Percentiles rank a stretch among this genome's conserved stretches.
phyloP scores from a whole-genome alignment of 352 stramenopile species.

The Pythium volutum region DNA sequence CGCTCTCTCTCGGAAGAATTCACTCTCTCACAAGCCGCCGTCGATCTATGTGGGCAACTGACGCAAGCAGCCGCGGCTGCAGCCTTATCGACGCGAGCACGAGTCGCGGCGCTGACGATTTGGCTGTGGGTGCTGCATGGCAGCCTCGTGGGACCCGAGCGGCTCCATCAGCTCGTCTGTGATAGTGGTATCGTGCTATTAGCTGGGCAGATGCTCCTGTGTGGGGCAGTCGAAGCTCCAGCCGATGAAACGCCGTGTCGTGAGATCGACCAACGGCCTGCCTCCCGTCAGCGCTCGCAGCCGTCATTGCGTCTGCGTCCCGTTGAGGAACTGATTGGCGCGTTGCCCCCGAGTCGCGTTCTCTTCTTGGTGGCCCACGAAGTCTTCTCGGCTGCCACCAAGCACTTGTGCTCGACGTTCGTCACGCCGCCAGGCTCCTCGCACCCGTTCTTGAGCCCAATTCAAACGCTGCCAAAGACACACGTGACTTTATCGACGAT shows the following conservation, averaged over 20 bases:
- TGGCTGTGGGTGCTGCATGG: slow-evolving; percentile 12
- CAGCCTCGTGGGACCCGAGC: background rate
- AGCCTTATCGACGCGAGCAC: background rate
- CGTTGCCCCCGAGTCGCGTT: background rate
- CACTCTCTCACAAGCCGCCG: background rate
- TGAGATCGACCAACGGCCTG: background rate
- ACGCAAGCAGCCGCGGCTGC: background rate
- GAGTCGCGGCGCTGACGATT: background rate
- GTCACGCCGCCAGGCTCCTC: background rate
- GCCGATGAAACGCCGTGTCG: background rate
- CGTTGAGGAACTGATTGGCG: slow-evolving; percentile 1
- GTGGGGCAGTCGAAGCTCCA: background rate
- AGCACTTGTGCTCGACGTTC: background rate
- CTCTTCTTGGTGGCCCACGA: background rate
- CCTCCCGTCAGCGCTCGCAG: background rate
- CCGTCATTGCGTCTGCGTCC: background rate
- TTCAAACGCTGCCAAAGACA: background rate
- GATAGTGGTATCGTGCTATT: background rate
- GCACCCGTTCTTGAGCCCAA: background rate
- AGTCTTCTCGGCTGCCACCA: background rate
- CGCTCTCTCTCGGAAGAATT: background rate
- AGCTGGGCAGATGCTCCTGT: background rate
- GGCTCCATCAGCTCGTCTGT: background rate
- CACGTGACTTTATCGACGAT: background rate
- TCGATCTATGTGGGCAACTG: background rate